Base-by-base conservation (phyloP, 345 rosid genomes). In the Dipteronia sinensis region DNA sequence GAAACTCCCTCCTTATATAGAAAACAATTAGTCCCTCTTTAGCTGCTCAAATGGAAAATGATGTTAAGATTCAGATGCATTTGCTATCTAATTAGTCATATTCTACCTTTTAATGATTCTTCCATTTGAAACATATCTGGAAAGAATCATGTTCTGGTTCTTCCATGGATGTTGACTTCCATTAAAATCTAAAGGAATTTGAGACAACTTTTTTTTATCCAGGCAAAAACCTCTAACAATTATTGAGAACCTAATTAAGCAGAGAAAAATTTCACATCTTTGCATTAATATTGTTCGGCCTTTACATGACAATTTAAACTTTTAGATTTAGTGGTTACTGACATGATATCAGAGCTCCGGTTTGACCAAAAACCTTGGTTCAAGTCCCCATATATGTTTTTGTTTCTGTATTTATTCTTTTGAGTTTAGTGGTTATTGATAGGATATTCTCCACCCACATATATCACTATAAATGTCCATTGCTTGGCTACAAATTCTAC, bases 101-200 rank as follows among this genome's bases (percentile, higher is more conserved):
- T 63, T 72, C 84, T 71, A 59, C 40, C 27, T 46, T 70, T 49
- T 31, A 1, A 16, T 3, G 38, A 25, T 65, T 69, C 73, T 56
- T 42, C 46, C 46, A 42, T 42, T 42, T 1, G 10, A 42, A 42
- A 42, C 46, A 42, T 42, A 44, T 12, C 19, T 13, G 19, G 11
- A 16, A 15, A 70, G 87, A 79, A 88, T 71, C 83, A 22, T 25
- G 80, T 88, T 82, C 87, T 64, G 62, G 29, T 74, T 77, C 53
- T 3, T 51, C 53, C 16, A 17, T 34, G n/a, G 69, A 79, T 22
- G 6, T 71, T 25, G 82, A 79, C 74, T 58, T 70, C 71, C 72
- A 77, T 10, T 76, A 10, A 31, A 19, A 34, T 34, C 38, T 34
- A 4, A 34, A 11, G 55, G 19, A 49, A 49, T 49, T 49, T 49